Evolutionary conservation across 2,329 filamentous ascomycete species (phyloP).

Genomic region (Aspergillus tanneri): DNA sequence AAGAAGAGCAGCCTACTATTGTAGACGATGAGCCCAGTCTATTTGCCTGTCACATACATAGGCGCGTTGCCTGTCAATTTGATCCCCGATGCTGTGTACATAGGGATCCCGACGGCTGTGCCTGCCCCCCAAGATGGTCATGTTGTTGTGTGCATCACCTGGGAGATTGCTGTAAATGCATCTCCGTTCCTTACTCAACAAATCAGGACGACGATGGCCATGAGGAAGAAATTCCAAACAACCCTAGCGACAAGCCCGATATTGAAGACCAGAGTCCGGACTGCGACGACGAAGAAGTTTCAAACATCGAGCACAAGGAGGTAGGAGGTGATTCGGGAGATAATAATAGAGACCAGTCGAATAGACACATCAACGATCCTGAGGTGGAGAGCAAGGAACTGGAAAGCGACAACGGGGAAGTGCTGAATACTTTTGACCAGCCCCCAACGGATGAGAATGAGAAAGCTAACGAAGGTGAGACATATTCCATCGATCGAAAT

Average conservation of each 20-base stretch:
- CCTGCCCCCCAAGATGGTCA: slow-evolving; percentile 16
- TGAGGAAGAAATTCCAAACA: not conserved
- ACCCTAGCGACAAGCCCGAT: no score
- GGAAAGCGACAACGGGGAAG: not conserved
- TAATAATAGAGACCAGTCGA: no score
- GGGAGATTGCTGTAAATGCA: slow-evolving; percentile 22
- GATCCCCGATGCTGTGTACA: slow-evolving; percentile 22
- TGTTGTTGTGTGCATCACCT: slow-evolving; percentile 25
- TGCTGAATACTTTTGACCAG: not conserved
- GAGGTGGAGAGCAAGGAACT: not conserved
- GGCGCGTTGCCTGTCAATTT: slow-evolving; percentile 16
- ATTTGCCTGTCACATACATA: slow-evolving; percentile 7
- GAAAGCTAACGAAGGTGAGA: not conserved
- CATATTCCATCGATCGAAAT: not conserved
- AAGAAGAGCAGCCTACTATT: not conserved
- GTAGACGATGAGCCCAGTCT: not conserved
- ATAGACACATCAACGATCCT: no score
- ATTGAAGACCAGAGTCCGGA: no score
- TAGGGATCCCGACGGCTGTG: slow-evolving; percentile 7
- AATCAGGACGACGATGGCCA: not conserved
- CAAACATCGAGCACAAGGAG: no score
- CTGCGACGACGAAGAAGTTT: no score
- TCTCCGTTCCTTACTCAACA: not conserved
- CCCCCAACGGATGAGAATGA: not conserved
- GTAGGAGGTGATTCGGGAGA: no score